Evolutionary conservation across 2,329 filamentous ascomycete species (phyloP).

Genomic region (Pestalotiopsis sp.): DNA sequence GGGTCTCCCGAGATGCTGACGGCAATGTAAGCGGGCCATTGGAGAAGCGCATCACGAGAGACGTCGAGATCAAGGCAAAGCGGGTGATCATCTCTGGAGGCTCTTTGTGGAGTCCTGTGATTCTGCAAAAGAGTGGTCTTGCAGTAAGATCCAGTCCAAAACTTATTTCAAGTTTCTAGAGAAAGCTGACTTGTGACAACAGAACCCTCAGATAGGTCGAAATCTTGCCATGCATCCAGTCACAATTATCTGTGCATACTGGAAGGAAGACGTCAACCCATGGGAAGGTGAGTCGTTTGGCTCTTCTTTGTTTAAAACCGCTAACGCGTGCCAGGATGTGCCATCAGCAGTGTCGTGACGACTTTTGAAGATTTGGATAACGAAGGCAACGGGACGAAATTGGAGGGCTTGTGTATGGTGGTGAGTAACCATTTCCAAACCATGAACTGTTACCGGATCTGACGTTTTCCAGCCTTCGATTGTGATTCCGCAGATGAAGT

Average conservation of each 20-base stretch:
- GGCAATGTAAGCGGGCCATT: slow-evolving; percentile 54
- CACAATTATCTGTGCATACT: slow-evolving; percentile 57
- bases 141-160: slow-evolving; percentile 42
- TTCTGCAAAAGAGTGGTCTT: slow-evolving; percentile 76
- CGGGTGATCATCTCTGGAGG: slow-evolving; percentile 76
- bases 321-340: slow-evolving; percentile 53
- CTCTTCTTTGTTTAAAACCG: not conserved
- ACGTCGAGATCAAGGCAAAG: slow-evolving; percentile 73
- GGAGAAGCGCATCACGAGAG: slow-evolving; percentile 50
- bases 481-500: slow-evolving; percentile 62
- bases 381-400: slow-evolving; percentile 75
- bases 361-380: slow-evolving; percentile 80
- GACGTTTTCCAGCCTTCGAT: slow-evolving; percentile 54
- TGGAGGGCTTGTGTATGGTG: slow-evolving; percentile 74
- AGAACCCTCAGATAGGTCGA: slow-evolving; percentile 76
- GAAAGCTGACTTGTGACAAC: slow-evolving; percentile 18
- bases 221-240: slow-evolving; percentile 82
- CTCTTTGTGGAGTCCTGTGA: slow-evolving; percentile 71
- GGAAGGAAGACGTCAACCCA: slow-evolving; percentile 65
- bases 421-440: slow-evolving; percentile 33
- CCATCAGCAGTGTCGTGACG: slow-evolving; percentile 74
- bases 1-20: slow-evolving; percentile 61
- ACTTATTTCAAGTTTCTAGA: no score
- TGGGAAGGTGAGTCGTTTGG: slow-evolving; percentile 53
- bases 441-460: not conserved